Conservation (phyloP, 441 rosid species). For the Gossypium gossypioides region DNA sequence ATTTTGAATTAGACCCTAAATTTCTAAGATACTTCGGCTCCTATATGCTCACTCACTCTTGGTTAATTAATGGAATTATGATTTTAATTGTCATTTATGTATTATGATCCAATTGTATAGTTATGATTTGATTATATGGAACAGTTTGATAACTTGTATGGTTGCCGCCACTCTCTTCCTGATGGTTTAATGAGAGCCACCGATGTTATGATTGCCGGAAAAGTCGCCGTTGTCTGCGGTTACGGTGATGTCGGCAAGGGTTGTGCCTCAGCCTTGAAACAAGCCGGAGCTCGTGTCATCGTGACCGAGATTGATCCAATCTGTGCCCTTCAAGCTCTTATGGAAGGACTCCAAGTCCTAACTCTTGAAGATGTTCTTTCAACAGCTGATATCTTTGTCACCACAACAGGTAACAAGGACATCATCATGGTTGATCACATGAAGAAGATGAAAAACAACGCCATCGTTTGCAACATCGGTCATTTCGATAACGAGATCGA, state of each 20-base stretch:
- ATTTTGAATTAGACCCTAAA: no score
- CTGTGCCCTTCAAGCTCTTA: conserved; percentile 80
- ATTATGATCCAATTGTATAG: background rate
- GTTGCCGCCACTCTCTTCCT: conserved; percentile 60
- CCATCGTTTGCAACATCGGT: conserved; percentile 85
- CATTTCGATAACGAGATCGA: conserved; percentile 82
- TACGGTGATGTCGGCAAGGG: conserved; percentile 92
- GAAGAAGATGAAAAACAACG: conserved; percentile 88
- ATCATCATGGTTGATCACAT: conserved; percentile 69
- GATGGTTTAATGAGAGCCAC: conserved; percentile 69
- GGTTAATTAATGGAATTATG: no score
- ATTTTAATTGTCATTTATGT: no score
- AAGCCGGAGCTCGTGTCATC: conserved; percentile 80
- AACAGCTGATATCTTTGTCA: conserved; percentile 64
- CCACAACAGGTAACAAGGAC: conserved; percentile 85
- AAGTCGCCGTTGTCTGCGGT: conserved; percentile 65
- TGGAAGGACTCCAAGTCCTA: conserved; percentile 74
- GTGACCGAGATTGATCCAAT: conserved; percentile 88
- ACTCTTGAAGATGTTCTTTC: conserved; percentile 59
- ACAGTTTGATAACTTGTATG: conserved; percentile 56
- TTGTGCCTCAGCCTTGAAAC: conserved; percentile 77
- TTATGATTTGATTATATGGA: background rate
- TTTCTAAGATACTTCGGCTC: no score
- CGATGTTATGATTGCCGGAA: conserved; percentile 67
- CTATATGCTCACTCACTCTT: no score